Evolutionary conservation across 495 filamentous ascomycete species (phyloP), one percentile per base, ranked within the genome.

Genomic region (Daldinia vernicosa): DNA sequence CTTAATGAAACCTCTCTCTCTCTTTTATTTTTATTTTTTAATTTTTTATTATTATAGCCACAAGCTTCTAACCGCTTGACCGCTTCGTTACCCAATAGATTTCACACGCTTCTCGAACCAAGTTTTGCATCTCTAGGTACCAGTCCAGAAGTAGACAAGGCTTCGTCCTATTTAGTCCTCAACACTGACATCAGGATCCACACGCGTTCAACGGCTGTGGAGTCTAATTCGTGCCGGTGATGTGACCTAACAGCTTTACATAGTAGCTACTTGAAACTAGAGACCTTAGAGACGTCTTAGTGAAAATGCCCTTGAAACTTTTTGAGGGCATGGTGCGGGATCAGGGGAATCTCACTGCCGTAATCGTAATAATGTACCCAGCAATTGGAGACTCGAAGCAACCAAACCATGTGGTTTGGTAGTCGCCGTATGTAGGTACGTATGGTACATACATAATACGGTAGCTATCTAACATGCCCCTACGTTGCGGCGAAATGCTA

Each of bases 351-450:
- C 55, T 74, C 40, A 74, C 71, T 71, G 63, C 55, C 63, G 59
- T 28, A 40, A 33, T 3, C 14, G 37, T 56, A 28, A n/a, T 6
- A 59, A 66, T 61, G 50, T 66, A 74, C 45, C 40, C 55, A 71
- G 63, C 37, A 30, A 27, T 63, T 67, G 54, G 64, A 67, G 56
- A 58, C 50, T 69, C 66, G 66, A 76, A 75, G 75, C 71, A 76
- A 76, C 75, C 75, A 77, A 77, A 72, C 75, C 75, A 77, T 74
- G 71, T 76, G 74, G 70, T 74, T 61, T 74, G 65, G 71, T 75
- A 37, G 66, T 66, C 30, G 66, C 63, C 59, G 51, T 60, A 67
- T 60, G 62, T 72, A 63, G 45, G 26, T 63, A 63, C 54, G 56
- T 64, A 26, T 17, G n/a, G 30, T 17, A 19, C 45, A 53, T 53